phyloP scores from a whole-genome alignment of 2,329 filamentous ascomycete genomes.

The Penicillium sp. region DNA sequence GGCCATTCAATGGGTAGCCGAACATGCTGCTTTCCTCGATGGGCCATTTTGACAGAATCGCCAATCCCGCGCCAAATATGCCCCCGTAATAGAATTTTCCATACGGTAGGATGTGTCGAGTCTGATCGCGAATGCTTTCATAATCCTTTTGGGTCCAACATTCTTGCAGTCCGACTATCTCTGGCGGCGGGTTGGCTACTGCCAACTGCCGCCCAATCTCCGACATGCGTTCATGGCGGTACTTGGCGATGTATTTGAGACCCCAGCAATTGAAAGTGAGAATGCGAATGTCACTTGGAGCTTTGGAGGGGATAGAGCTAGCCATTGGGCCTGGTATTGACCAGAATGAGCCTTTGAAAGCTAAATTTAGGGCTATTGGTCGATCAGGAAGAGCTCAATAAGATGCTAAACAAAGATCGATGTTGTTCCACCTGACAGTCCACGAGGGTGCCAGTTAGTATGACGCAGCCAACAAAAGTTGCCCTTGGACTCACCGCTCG shows the following conservation, averaged over 20 bases:
- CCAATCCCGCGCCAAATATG: conserved; percentile 84
- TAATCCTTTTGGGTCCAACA: conserved; percentile 90
- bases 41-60: conserved; percentile 86
- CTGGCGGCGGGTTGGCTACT: conserved; percentile 63
- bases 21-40: conserved; percentile 87
- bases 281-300: conserved; percentile 67
- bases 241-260: conserved; percentile 78
- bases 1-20: conserved; percentile 84
- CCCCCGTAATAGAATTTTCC: conserved; percentile 92
- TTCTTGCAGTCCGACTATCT: conserved; percentile 93
- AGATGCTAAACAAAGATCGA: background rate
- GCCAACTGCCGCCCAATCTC: conserved; percentile 84
- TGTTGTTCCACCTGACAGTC: background rate
- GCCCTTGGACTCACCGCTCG: background rate
- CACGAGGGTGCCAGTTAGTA: background rate
- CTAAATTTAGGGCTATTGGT: background rate
- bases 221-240: conserved; percentile 71
- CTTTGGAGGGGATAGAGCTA: conserved; percentile 22
- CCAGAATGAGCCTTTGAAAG: background rate
- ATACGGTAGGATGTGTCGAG: conserved; percentile 73
- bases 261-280: conserved; percentile 97
- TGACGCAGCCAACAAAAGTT: conserved; percentile 1
- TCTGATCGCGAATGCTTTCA: conserved; percentile 70
- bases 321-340: conserved; percentile 17
- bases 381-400: background rate